Evolutionary conservation across 345 rosid species (phyloP).

Genomic region (Lepidium africanum): DNA sequence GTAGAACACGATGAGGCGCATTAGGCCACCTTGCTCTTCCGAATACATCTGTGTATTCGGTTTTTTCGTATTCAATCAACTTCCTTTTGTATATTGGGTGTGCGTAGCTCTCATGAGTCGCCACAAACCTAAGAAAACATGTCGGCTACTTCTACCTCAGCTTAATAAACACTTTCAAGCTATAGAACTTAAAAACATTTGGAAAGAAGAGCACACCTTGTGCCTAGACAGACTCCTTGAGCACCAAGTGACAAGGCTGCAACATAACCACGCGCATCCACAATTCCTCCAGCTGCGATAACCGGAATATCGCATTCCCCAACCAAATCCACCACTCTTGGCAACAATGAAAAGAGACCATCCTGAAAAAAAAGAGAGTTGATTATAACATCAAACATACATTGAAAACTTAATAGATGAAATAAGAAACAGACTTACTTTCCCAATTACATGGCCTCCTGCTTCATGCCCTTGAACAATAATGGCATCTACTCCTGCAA

Average conservation of each 20-base stretch:
- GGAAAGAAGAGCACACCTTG: constrained; percentile 42
- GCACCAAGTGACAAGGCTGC: constrained; percentile 92
- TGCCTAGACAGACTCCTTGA: constrained; percentile 75
- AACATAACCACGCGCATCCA: constrained; percentile 76
- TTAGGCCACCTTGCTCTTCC: constrained; percentile 87
- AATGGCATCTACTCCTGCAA: constrained; percentile 72
- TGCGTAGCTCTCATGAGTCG: constrained; percentile 77
- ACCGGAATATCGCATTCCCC: constrained; percentile 58
- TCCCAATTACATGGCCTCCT: constrained; percentile 81
- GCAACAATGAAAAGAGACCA: constrained; percentile 58
- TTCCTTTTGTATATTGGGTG: constrained; percentile 74
- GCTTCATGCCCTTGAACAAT: constrained; percentile 90
- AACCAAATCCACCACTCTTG: constrained; percentile 65
- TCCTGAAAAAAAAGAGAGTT: constrained; percentile 38
- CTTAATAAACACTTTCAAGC: neutral
- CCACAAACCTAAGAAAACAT: constrained; percentile 50
- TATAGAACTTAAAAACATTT: neutral
- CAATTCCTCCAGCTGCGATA: constrained; percentile 81
- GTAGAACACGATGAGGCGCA: constrained; percentile 71
- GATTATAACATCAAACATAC: neutral
- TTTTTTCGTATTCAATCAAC: constrained; percentile 54
- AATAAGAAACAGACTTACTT: constrained; percentile 32
- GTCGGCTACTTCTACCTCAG: neutral
- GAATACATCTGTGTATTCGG: constrained; percentile 64
- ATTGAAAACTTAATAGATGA: neutral